A percentile compares a stretch with the other conserved stretches of the same genome.
Evolutionary conservation across 176 grass and related monocot species (phyloP).

Genomic region (Lolium rigidum): DNA sequence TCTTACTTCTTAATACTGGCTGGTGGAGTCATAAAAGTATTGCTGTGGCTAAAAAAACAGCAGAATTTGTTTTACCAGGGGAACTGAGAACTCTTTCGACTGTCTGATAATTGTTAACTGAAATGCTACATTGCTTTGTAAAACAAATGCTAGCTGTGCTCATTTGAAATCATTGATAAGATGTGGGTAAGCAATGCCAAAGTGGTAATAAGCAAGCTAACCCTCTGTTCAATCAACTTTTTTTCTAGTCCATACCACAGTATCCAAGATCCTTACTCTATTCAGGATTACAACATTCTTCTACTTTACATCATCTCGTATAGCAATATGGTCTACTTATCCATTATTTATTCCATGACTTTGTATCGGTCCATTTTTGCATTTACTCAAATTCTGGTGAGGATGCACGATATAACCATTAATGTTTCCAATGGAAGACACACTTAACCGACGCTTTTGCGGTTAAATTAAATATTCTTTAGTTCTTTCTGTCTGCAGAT

Average conservation of each 20-base stretch:
- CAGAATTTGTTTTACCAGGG: not conserved
- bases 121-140: not conserved
- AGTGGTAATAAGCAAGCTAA: constrained; percentile 6
- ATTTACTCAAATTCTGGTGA: not conserved
- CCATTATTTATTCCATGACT: not conserved
- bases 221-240: not conserved
- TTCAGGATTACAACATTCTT: not conserved
- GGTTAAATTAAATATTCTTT: not conserved
- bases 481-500: constrained; percentile 14
- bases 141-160: not conserved
- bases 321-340: constrained; percentile 22
- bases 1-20: not conserved
- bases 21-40: too few species aligned
- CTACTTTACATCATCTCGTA: not conserved
- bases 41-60: not conserved
- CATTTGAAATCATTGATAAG: not conserved
- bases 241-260: not conserved
- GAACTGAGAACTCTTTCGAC: not conserved
- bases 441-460: not conserved
- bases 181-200: not conserved
- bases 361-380: not conserved
- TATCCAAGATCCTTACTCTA: constrained; percentile 2
- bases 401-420: not conserved
- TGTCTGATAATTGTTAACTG: not conserved
- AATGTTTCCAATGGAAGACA: not conserved